Evolutionary conservation across 1,284 basidiomycete genomes (phyloP).

Genomic region (Volvariella surrecta): DNA sequence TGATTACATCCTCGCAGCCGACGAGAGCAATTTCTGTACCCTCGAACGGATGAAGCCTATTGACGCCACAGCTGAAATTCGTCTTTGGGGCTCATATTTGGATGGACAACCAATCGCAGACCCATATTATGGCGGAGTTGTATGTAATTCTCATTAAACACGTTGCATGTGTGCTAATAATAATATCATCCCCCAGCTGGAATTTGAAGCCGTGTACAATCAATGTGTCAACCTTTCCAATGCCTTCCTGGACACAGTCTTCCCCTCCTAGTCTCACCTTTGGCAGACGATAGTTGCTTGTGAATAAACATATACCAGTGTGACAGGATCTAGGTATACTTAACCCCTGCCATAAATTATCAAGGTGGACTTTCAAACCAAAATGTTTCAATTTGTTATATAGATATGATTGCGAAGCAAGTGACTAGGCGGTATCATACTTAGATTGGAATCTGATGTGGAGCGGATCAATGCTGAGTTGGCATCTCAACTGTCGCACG

Average conservation of each 20-base stretch:
- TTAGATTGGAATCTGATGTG: too few species aligned
- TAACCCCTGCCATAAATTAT: background rate
- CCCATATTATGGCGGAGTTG: constrained; percentile 67
- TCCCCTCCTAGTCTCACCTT: constrained; percentile 8
- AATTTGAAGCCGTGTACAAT: constrained; percentile 53
- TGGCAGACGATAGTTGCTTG: too few species aligned
- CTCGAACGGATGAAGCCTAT: constrained; percentile 47
- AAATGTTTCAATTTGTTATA: background rate
- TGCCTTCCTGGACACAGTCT: constrained; percentile 63
- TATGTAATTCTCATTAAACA: constrained; percentile 17
- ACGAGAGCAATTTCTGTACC: constrained; percentile 54
- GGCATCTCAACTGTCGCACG: constrained; percentile 81
- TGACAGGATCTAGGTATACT: too few species aligned
- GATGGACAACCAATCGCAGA: constrained; percentile 59
- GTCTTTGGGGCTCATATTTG: constrained; percentile 69
- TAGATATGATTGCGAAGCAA: too few species aligned
- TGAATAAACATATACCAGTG: too few species aligned
- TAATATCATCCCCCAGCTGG: constrained; percentile 34
- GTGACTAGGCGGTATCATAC: too few species aligned
- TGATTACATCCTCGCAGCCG: constrained; percentile 66
- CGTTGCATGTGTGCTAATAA: background rate
- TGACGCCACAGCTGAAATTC: constrained; percentile 48
- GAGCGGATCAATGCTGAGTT: constrained; percentile 46
- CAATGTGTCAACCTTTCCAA: constrained; percentile 61
- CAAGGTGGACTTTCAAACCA: background rate